A percentile compares a stretch with the other conserved stretches of the same genome.
Evolutionary conservation across 768 basidiomycete species (phyloP).

Genomic region (Phaeotremella fagi): DNA sequence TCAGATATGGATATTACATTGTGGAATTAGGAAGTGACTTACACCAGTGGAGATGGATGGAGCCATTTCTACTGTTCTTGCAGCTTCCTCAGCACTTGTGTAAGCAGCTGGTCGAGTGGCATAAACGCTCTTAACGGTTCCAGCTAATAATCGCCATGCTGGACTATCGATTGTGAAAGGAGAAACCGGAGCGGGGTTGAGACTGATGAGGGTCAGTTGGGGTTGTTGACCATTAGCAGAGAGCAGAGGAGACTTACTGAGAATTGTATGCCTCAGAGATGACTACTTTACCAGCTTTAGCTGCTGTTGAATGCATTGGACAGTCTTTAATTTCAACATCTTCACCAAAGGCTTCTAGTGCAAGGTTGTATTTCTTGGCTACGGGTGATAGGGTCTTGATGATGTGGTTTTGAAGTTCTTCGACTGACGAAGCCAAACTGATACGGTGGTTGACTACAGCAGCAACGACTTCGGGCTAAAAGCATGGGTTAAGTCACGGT

Average conservation of each 20-base stretch:
- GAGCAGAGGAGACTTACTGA: conserved; percentile 14
- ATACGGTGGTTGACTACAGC: conserved; percentile 46
- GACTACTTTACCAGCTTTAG: conserved; percentile 29
- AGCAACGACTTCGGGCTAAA: conserved; percentile 33
- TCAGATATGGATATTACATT: background rate
- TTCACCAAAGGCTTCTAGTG: conserved; percentile 35
- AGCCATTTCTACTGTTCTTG: conserved; percentile 23
- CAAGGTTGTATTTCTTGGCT: conserved; percentile 33
- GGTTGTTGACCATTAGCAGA: background rate
- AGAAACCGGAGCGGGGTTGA: conserved; percentile 40
- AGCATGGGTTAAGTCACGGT: too few relatives aligned
- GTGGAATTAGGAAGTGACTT: background rate
- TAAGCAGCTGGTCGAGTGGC: conserved; percentile 16
- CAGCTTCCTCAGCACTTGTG: conserved; percentile 14
- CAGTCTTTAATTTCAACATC: conserved; percentile 15
- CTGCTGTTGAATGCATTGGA: conserved; percentile 15
- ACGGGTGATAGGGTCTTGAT: conserved; percentile 19
- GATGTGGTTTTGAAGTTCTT: conserved; percentile 32
- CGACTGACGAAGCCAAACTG: conserved; percentile 34
- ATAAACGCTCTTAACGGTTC: conserved; percentile 31
- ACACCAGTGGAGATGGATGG: conserved; percentile 25
- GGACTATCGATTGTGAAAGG: conserved; percentile 26
- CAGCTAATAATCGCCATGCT: conserved; percentile 38
- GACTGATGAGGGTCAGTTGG: conserved; percentile 4
- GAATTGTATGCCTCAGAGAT: conserved; percentile 30